Evolutionary conservation across 2,329 filamentous ascomycete genomes (phyloP).

Genomic region (Penicillium verrucosum): DNA sequence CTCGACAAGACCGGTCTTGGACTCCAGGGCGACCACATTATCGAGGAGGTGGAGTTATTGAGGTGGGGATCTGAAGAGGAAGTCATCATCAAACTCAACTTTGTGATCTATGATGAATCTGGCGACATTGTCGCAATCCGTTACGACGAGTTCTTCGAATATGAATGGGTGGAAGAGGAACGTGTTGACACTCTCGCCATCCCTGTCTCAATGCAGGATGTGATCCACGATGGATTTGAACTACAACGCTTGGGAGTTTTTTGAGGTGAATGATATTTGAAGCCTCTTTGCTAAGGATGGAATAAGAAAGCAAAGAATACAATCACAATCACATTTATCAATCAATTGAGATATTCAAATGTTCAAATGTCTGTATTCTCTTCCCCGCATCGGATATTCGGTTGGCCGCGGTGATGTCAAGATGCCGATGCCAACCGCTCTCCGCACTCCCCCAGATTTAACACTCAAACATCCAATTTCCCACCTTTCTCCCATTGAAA

Average conservation of each 20-base stretch:
- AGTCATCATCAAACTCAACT: background rate
- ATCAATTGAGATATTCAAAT: background rate
- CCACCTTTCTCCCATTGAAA: conserved; percentile 1
- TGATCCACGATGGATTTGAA: background rate
- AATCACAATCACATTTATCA: background rate
- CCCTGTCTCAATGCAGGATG: background rate
- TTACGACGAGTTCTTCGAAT: background rate
- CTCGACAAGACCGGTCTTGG: background rate
- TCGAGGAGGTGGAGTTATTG: background rate
- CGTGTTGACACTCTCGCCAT: background rate
- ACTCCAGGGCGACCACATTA: background rate
- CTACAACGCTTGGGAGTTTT: background rate
- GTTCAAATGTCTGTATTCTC: background rate
- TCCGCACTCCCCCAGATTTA: conserved; percentile 16
- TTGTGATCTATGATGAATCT: background rate
- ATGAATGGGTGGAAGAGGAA: background rate
- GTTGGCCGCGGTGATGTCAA: conserved; percentile 10
- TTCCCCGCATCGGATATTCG: conserved; percentile 8
- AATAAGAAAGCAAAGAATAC: background rate
- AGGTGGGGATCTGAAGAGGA: background rate
- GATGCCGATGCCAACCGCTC: conserved; percentile 31
- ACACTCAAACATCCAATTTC: conserved; percentile 1
- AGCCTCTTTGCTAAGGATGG: background rate
- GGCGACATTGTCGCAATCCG: background rate
- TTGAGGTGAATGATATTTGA: background rate